phyloP scores from a whole-genome alignment of 73 alveolate species.

The Diophrys appendiculata region DNA sequence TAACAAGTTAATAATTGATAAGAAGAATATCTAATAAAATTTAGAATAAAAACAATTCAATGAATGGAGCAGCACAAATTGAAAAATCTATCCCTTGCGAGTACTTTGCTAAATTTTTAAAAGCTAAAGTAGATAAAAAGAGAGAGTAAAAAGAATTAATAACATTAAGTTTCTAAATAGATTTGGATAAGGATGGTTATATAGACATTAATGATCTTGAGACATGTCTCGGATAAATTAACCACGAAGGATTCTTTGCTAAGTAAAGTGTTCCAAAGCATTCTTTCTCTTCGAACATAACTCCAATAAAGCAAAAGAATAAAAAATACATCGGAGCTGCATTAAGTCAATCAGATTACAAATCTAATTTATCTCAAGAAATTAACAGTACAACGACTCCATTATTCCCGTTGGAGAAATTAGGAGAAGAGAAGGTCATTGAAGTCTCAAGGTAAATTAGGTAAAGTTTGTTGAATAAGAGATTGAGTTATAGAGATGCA shows the following conservation, averaged over 20 bases:
- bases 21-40: slow-evolving; percentile 26
- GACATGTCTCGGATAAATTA: slow-evolving; percentile 22
- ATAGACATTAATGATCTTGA: slow-evolving; percentile 26
- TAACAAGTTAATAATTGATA: slow-evolving; percentile 12
- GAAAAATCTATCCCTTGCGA: slow-evolving; percentile 19
- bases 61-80: neutral
- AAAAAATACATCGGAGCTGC: no score
- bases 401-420: slow-evolving; percentile 21
- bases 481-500: slow-evolving; percentile 54
- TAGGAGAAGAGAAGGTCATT: slow-evolving; percentile 31
- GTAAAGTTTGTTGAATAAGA: slow-evolving; percentile 38
- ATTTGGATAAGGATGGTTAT: slow-evolving; percentile 51
- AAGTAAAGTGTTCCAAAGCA: neutral
- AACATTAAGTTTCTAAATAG: slow-evolving; percentile 35
- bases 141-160: slow-evolving; percentile 33
- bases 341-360: no score
- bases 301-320: neutral
- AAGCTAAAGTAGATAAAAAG: slow-evolving; percentile 56
- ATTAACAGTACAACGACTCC: no score
- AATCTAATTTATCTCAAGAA: no score
- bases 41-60: neutral
- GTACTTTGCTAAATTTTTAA: slow-evolving; percentile 51
- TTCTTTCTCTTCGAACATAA: neutral
- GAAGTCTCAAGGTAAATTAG: slow-evolving; percentile 49
- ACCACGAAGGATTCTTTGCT: slow-evolving; percentile 15